Evolutionary conservation across 371 early-diverging fungal genomes (phyloP).

Genomic region (Mucor piriformis): DNA sequence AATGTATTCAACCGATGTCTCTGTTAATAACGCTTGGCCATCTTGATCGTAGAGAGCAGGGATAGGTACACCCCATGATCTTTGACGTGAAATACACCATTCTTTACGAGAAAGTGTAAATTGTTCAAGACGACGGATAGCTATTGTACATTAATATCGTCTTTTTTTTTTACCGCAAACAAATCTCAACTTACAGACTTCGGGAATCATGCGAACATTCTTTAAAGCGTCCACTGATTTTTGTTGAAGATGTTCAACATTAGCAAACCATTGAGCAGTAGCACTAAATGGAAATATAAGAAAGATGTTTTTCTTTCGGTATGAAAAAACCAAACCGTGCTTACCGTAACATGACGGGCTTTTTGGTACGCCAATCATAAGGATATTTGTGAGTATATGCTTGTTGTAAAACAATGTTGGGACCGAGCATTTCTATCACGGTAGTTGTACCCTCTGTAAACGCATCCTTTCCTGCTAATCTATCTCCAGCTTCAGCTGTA

Average conservation of each 20-base stretch:
- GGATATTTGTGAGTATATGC: slow-evolving; percentile 82
- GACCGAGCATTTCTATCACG: slow-evolving; percentile 60
- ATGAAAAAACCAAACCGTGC: not conserved
- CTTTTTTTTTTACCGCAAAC: not conserved
- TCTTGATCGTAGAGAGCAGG: slow-evolving; percentile 78
- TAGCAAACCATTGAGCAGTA: slow-evolving; percentile 90
- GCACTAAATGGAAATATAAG: slow-evolving; percentile 45
- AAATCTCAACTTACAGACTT: slow-evolving; percentile 47
- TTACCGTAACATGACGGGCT: slow-evolving; percentile 79
- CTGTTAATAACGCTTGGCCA: slow-evolving; percentile 70
- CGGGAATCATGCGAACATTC: slow-evolving; percentile 64
- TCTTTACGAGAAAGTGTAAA: slow-evolving; percentile 74
- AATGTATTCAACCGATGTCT: slow-evolving; percentile 69
- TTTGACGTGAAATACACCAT: slow-evolving; percentile 95
- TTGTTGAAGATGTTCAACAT: slow-evolving; percentile 64
- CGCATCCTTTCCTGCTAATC: slow-evolving; percentile 66
- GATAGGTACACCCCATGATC: slow-evolving; percentile 82
- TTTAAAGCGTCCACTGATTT: slow-evolving; percentile 63
- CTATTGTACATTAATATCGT: slow-evolving; percentile 18
- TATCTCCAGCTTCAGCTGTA: slow-evolving; percentile 68
- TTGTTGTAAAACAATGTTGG: slow-evolving; percentile 39
- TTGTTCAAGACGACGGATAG: slow-evolving; percentile 59
- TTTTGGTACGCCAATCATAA: slow-evolving; percentile 91
- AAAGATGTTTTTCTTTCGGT: no score
- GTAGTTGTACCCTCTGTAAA: slow-evolving; percentile 65